Conservation (phyloP, 2,329 filamentous ascomycete genomes). For the Calycina herbarum region DNA sequence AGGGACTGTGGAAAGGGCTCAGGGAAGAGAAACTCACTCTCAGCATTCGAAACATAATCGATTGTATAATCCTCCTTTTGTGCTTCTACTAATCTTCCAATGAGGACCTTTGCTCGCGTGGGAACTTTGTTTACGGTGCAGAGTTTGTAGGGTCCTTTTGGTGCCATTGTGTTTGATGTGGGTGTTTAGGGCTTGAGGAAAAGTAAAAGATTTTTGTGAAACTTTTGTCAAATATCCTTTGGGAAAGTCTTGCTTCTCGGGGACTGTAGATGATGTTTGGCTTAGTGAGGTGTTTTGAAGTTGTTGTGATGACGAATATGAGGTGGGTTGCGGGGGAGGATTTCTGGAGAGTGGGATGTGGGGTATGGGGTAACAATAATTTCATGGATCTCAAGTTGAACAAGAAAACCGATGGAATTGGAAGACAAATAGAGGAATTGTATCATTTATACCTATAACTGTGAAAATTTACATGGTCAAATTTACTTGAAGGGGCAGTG, state of each 20-base stretch:
- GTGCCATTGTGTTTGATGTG: slow-evolving; percentile 27
- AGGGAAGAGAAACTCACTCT: slow-evolving; percentile 46
- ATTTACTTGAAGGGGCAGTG: not conserved
- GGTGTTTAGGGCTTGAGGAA: not conserved
- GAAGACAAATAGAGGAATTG: not conserved
- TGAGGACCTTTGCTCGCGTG: slow-evolving; percentile 61
- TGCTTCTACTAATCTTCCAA: slow-evolving; percentile 60
- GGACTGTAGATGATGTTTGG: no score
- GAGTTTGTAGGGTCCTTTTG: slow-evolving; percentile 60
- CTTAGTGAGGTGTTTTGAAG: not conserved
- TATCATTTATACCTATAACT: not conserved
- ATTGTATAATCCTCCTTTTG: slow-evolving; percentile 66
- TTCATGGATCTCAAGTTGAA: not conserved
- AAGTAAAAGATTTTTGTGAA: not conserved
- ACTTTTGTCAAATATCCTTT: no score
- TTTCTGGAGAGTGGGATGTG: not conserved
- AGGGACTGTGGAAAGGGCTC: not conserved
- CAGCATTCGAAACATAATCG: slow-evolving; percentile 60
- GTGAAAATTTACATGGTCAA: no score
- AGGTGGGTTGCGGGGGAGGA: not conserved
- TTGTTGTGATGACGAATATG: not conserved
- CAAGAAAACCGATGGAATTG: not conserved
- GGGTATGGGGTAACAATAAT: not conserved
- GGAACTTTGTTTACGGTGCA: slow-evolving; percentile 69
- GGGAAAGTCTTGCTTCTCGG: no score